Percentiles rank a stretch among this genome's conserved stretches.
These are phyloP conservation scores for Tolypocladium endophyticum DNA, from an alignment of 2,329 filamentous ascomycete genomes.

Conservation along the genomic window DNA sequence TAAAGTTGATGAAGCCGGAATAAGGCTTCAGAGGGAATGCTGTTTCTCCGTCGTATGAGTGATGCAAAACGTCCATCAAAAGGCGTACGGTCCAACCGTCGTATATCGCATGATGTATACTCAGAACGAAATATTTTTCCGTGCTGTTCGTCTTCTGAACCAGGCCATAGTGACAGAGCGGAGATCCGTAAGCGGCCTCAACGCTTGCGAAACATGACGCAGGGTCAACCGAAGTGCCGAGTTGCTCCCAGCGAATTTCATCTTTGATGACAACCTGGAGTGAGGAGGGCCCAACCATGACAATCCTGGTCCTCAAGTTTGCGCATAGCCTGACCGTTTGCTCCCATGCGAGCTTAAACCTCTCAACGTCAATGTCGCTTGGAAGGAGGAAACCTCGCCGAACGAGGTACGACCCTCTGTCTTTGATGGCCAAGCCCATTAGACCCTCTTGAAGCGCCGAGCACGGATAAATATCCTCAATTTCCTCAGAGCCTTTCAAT, in stretches of 20 bases:
- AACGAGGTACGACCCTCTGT: not conserved
- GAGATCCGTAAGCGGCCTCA: not conserved
- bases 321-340: not conserved
- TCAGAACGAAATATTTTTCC: not conserved
- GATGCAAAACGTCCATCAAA: not conserved
- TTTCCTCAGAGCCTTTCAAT: not conserved
- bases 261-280: not conserved
- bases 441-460: not conserved
- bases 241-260: not conserved
- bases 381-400: not conserved
- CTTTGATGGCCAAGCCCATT: not conserved
- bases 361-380: not conserved
- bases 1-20: not conserved
- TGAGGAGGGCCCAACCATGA: not conserved
- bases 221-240: not conserved
- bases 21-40: not conserved
- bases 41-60: not conserved
- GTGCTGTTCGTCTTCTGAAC: not conserved
- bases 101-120: not conserved
- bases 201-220: not conserved
- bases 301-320: not conserved
- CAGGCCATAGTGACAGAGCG: not conserved
- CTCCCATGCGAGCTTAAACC: not conserved
- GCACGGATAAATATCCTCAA: not conserved
- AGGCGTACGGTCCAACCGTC: not conserved